Evolutionary conservation across 306 rosid genomes (phyloP).

Genomic region (Prosopis cineraria): DNA sequence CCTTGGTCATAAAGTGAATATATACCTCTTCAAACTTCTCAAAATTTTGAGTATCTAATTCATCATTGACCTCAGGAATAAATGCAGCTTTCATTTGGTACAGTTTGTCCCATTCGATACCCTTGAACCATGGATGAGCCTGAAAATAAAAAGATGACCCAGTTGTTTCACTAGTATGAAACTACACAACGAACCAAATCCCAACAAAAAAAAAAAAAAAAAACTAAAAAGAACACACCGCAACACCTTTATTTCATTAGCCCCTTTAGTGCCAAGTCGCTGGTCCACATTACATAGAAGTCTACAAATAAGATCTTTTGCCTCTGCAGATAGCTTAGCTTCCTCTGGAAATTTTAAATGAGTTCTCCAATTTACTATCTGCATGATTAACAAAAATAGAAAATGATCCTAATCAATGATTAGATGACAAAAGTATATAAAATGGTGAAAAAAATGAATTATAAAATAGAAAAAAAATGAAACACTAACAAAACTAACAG

Average conservation of each 20-base stretch:
- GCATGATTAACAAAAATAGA: constrained; percentile 41
- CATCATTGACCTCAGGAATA: constrained; percentile 97
- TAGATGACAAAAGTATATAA: not conserved
- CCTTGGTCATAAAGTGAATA: constrained; percentile 13
- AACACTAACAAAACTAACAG: not conserved
- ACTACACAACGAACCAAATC: constrained; percentile 32
- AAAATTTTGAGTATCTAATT: constrained; percentile 97
- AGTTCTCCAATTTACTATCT: constrained; percentile 98
- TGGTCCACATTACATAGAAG: constrained; percentile 93
- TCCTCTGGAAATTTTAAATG: constrained; percentile 98
- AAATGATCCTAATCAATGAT: constrained; percentile 22
- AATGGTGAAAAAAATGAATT: not conserved
- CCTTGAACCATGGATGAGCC: constrained; percentile 98
- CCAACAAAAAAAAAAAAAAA: no score
- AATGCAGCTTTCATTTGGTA: constrained; percentile 97
- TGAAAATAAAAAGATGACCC: constrained; percentile 45
- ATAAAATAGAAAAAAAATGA: not conserved
- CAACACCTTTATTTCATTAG: constrained; percentile 98
- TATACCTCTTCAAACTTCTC: constrained; percentile 98
- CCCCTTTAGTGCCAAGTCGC: constrained; percentile 97
- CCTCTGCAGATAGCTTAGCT: constrained; percentile 87
- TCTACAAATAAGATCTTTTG: constrained; percentile 86
- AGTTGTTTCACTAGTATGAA: constrained; percentile 39
- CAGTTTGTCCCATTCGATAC: constrained; percentile 87
- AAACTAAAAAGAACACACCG: constrained; percentile 65